A percentile compares a stretch with the other conserved stretches of the same genome.
phyloP scores from a whole-genome alignment of 2,329 filamentous ascomycete genomes.

The Talaromyces sp. region DNA sequence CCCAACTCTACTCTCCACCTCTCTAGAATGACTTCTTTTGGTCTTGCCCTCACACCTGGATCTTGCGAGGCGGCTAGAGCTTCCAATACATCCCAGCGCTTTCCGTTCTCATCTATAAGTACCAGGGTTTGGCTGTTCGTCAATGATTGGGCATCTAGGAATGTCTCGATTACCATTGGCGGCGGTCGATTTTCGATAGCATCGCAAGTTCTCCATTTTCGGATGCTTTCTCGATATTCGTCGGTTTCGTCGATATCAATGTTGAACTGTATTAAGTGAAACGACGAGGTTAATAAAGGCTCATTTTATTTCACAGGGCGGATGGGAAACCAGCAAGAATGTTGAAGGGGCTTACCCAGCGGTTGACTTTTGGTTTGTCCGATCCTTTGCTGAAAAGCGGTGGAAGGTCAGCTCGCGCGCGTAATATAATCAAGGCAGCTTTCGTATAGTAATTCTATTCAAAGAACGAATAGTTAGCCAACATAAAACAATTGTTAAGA shows the following conservation, averaged over 20 bases:
- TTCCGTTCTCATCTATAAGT: slow-evolving; percentile 80
- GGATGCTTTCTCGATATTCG: slow-evolving; percentile 74
- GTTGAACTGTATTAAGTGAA: slow-evolving; percentile 66
- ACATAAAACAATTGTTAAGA: slow-evolving; percentile 1
- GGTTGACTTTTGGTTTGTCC: slow-evolving; percentile 64
- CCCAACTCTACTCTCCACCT: slow-evolving; percentile 85
- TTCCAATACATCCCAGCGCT: slow-evolving; percentile 87
- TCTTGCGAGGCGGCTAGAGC: slow-evolving; percentile 63
- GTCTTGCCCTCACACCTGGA: slow-evolving; percentile 42
- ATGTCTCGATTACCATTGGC: slow-evolving; percentile 84
- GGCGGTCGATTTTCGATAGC: slow-evolving; percentile 72
- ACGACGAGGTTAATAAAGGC: slow-evolving; percentile 55
- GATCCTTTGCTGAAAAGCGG: slow-evolving; percentile 52
- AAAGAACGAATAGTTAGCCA: slow-evolving; percentile 21
- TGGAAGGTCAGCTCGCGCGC: slow-evolving; percentile 69
- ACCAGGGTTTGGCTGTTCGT: slow-evolving; percentile 83
- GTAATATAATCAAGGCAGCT: slow-evolving; percentile 75
- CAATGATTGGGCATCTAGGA: slow-evolving; percentile 72
- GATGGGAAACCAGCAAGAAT: not conserved
- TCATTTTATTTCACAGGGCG: slow-evolving; percentile 54
- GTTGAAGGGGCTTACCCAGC: slow-evolving; percentile 65
- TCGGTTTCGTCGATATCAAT: slow-evolving; percentile 91
- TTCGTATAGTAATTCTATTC: slow-evolving; percentile 85
- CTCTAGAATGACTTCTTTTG: slow-evolving; percentile 77
- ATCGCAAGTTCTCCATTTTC: slow-evolving; percentile 75